A percentile compares a stretch with the other conserved stretches of the same genome.
Evolutionary conservation across 2,329 filamentous ascomycete genomes (phyloP).

Genomic region (Cladorrhinum sp.): DNA sequence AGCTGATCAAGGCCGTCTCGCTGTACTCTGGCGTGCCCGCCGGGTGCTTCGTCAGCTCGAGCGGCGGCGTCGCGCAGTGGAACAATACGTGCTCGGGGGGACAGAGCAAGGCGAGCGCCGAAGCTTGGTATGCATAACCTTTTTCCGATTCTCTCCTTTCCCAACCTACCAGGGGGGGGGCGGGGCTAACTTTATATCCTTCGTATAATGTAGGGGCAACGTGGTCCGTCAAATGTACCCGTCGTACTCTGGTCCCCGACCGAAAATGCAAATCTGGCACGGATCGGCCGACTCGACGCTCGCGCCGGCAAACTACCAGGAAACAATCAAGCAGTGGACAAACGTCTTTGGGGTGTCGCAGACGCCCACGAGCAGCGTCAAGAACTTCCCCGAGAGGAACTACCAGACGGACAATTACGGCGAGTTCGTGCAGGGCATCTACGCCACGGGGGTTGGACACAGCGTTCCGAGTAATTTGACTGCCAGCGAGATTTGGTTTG

Average conservation of each 20-base stretch:
- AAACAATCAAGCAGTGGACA: slow-evolving; percentile 57
- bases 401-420: slow-evolving; percentile 42
- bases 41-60: slow-evolving; percentile 40
- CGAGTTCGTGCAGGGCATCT: slow-evolving; percentile 36
- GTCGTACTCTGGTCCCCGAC: slow-evolving; percentile 42
- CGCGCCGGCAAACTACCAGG: slow-evolving; percentile 52
- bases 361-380: slow-evolving; percentile 30
- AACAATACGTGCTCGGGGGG: slow-evolving; percentile 50
- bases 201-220: slow-evolving; percentile 42
- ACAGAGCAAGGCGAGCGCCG: slow-evolving; percentile 40
- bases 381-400: slow-evolving; percentile 36
- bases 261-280: slow-evolving; percentile 59
- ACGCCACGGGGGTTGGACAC: slow-evolving; percentile 28
- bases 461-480: slow-evolving; percentile 27
- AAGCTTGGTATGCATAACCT: slow-evolving; percentile 23
- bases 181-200: not conserved
- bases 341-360: slow-evolving; percentile 45
- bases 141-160: not conserved
- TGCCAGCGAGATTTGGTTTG: slow-evolving; percentile 35
- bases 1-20: slow-evolving; percentile 39
- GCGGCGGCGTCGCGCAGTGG: slow-evolving; percentile 45
- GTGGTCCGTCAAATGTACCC: slow-evolving; percentile 41
- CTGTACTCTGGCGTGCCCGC: slow-evolving; percentile 42
- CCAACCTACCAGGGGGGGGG: too few species aligned
- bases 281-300: slow-evolving; percentile 50